Evolutionary conservation across 441 rosid species (phyloP).

Genomic region (Manihot esculenta): DNA sequence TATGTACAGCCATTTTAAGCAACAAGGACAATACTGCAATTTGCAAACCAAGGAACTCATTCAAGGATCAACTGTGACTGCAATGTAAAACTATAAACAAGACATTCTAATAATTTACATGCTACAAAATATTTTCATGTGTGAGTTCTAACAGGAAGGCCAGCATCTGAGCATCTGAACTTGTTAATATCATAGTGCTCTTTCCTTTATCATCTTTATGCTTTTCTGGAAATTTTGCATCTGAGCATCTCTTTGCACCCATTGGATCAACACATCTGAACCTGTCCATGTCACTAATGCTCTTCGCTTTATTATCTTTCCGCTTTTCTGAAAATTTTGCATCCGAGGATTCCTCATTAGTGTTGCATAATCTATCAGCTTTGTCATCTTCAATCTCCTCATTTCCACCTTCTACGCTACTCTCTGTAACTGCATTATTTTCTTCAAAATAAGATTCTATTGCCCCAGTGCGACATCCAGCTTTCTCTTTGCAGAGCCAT

Average conservation of each 20-base stretch:
- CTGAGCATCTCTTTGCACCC: conserved; percentile 1
- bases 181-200: conserved; percentile 29
- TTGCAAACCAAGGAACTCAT: not conserved
- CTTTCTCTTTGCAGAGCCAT: conserved; percentile 20
- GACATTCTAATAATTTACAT: not conserved
- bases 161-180: conserved; percentile 22
- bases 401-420: not conserved
- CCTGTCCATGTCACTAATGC: conserved; percentile 28
- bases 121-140: conserved; percentile 2
- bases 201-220: not conserved
- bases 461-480: conserved; percentile 16
- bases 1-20: not conserved
- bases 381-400: conserved; percentile 8
- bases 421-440: not conserved
- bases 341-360: conserved; percentile 1
- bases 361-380: conserved; percentile 5
- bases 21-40: not conserved
- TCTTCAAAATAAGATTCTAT: not conserved
- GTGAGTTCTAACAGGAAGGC: too few species aligned
- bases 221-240: not conserved
- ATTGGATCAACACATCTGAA: conserved; percentile 22
- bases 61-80: not conserved
- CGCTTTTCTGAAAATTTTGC: conserved; percentile 10
- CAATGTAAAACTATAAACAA: conserved; percentile 1
- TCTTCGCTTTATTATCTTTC: conserved; percentile 4